These are phyloP conservation scores for Sugiyamaella xylanicola DNA, from an alignment of 1,139 yeast species.

Conservation along the genomic window DNA sequence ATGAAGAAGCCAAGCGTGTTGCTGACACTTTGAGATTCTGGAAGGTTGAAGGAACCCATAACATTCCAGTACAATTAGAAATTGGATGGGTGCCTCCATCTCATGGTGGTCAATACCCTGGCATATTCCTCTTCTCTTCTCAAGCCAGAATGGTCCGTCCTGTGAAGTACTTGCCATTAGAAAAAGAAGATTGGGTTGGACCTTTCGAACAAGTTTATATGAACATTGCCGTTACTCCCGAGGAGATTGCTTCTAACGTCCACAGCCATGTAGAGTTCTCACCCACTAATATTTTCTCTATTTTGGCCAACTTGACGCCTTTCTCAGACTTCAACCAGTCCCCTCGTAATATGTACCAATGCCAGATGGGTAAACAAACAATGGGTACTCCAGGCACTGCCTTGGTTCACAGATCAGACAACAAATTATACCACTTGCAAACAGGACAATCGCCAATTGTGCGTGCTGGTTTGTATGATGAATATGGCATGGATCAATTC, in stretches of 20 bases:
- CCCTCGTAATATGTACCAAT: conserved; percentile 99
- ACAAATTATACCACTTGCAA: conserved; percentile 88
- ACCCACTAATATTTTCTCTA: conserved; percentile 92
- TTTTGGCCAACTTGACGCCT: conserved; percentile 94
- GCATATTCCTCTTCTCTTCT: conserved; percentile 87
- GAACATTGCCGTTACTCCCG: conserved; percentile 94
- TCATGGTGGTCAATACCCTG: conserved; percentile 95
- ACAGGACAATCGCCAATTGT: conserved; percentile 98
- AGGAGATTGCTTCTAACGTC: conserved; percentile 76
- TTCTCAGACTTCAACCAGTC: conserved; percentile 98
- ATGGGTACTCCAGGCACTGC: conserved; percentile 99
- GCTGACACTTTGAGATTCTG: conserved; percentile 90
- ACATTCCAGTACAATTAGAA: conserved; percentile 82
- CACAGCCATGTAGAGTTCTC: conserved; percentile 94
- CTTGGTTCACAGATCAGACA: conserved; percentile 87
- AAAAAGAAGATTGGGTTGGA: conserved; percentile 83
- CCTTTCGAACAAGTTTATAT: conserved; percentile 98
- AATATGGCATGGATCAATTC: conserved; percentile 96
- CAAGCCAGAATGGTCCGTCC: conserved; percentile 96
- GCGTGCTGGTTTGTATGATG: conserved; percentile 89
- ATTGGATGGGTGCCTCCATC: conserved; percentile 96
- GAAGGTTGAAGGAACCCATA: conserved; percentile 82
- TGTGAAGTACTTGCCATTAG: conserved; percentile 83
- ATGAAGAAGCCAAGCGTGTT: conserved; percentile 79
- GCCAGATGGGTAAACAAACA: conserved; percentile 99